A percentile compares a stretch with the other conserved stretches of the same genome.
Evolutionary conservation across 192 early-diverging fungal species (phyloP).

Genomic region (Thamnidium elegans): DNA sequence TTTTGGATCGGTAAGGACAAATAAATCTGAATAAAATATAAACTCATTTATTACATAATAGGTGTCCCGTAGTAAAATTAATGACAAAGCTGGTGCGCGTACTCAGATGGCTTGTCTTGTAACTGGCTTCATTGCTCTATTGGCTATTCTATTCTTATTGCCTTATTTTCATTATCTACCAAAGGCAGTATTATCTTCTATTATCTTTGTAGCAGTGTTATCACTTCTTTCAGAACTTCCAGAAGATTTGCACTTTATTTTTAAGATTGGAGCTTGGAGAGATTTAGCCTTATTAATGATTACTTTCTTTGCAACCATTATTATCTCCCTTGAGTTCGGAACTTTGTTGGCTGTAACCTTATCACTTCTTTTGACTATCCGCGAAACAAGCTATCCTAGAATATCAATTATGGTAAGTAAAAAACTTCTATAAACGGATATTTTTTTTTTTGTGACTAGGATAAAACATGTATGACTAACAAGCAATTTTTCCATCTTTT

Average conservation of each 20-base stretch:
- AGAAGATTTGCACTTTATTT: conserved; percentile 76
- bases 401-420: conserved; percentile 64
- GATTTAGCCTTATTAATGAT: conserved; percentile 81
- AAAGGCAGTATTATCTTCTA: conserved; percentile 47
- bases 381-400: conserved; percentile 80
- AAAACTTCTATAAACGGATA: conserved; percentile 15
- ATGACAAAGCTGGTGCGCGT: conserved; percentile 81
- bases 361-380: conserved; percentile 85
- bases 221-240: conserved; percentile 73
- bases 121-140: conserved; percentile 67
- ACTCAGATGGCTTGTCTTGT: conserved; percentile 88
- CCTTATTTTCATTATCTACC: conserved; percentile 49
- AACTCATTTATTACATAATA: conserved; percentile 17
- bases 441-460: not conserved
- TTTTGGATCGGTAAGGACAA: conserved; percentile 33
- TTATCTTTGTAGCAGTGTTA: conserved; percentile 80
- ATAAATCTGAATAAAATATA: not conserved
- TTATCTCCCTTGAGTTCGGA: conserved; percentile 87
- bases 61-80: conserved; percentile 86
- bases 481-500: not conserved
- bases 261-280: conserved; percentile 71
- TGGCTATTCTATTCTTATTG: conserved; percentile 77
- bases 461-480: conserved; percentile 2
- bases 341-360: conserved; percentile 85
- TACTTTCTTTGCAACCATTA: conserved; percentile 84